Evolutionary conservation across 306 rosid genomes (phyloP).

Genomic region (Quercus ilex): DNA sequence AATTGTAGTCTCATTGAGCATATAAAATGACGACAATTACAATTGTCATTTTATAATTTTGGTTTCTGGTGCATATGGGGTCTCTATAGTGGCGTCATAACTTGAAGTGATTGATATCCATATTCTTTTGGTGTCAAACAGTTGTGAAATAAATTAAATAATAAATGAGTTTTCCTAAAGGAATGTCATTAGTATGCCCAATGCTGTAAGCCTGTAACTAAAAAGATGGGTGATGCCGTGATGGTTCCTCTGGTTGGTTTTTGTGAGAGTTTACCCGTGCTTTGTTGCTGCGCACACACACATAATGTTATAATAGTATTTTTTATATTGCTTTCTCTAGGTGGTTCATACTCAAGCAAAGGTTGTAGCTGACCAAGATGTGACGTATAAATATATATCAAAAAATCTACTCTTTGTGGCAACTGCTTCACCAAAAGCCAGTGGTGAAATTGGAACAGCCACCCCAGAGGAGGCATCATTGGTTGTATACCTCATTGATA

Average conservation of each 20-base stretch:
- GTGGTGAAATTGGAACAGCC: constrained; percentile 74
- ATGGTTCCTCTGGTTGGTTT: not conserved
- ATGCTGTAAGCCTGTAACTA: not conserved
- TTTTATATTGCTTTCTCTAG: constrained; percentile 37
- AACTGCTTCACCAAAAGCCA: constrained; percentile 86
- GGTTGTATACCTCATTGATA: constrained; percentile 84
- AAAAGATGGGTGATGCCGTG: not conserved
- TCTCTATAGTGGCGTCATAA: not conserved
- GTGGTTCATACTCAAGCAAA: constrained; percentile 99
- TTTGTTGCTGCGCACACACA: not conserved
- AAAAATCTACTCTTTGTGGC: constrained; percentile 88
- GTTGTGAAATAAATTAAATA: not conserved
- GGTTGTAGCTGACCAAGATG: constrained; percentile 77
- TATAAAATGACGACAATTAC: not conserved
- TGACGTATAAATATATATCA: constrained; percentile 84
- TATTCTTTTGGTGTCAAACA: not conserved
- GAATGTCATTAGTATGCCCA: not conserved
- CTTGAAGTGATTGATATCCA: not conserved
- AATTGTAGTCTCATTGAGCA: not conserved
- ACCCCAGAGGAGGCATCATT: constrained; percentile 88
- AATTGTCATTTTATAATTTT: not conserved
- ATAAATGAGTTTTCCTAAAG: not conserved
- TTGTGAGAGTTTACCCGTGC: constrained; percentile 4
- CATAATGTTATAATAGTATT: not conserved
- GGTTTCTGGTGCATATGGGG: not conserved